These are phyloP conservation scores for Daldinia sp. DNA, from an alignment of 2,329 filamentous ascomycete genomes.

Conservation along the genomic window DNA sequence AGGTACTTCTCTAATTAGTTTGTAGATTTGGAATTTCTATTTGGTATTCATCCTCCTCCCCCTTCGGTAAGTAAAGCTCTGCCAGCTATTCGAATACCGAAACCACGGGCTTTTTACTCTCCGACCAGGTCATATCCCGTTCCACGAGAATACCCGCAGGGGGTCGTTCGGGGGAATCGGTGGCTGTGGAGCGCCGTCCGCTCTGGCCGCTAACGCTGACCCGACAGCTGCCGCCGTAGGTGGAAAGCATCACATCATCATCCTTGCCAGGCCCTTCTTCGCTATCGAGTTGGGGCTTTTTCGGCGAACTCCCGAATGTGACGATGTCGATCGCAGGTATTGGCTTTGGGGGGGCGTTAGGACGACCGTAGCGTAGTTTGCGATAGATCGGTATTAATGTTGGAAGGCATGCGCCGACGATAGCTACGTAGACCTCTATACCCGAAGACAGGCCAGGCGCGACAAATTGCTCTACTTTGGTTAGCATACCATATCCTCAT, in stretches of 20 bases:
- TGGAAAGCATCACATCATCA: not conserved
- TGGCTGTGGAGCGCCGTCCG: not conserved
- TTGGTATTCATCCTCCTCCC: not conserved
- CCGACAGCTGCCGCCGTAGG: not conserved
- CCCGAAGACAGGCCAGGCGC: not conserved
- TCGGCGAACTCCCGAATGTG: not conserved
- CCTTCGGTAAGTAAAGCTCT: not conserved
- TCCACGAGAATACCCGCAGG: not conserved
- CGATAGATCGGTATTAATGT: not conserved
- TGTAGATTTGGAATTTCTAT: not conserved
- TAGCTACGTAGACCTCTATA: not conserved
- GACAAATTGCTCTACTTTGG: not conserved
- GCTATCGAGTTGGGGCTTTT: not conserved
- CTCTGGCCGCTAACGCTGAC: not conserved
- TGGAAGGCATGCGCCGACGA: not conserved
- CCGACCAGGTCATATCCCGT: not conserved
- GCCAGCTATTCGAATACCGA: not conserved
- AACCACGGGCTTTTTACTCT: not conserved
- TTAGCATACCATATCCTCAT: not conserved
- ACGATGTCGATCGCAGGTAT: not conserved
- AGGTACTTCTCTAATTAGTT: not conserved
- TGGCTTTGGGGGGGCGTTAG: not conserved
- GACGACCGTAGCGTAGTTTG: not conserved
- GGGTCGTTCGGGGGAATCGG: not conserved
- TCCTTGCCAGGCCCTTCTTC: not conserved